phyloP scores from a whole-genome alignment of 2,329 filamentous ascomycete species.

The Davidsoniella australis region DNA sequence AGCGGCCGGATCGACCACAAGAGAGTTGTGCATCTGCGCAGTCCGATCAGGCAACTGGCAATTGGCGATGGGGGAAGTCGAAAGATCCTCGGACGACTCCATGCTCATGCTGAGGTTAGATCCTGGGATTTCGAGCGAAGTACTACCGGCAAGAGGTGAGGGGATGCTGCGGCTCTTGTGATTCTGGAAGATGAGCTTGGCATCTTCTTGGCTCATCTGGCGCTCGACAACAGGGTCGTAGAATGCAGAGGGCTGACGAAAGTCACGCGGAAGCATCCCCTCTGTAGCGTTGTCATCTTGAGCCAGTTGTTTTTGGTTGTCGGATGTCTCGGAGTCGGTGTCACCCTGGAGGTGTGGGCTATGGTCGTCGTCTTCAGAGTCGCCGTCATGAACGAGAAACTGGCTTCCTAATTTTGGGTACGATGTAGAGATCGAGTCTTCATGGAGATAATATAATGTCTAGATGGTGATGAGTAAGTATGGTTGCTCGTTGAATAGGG shows the following conservation, averaged over 20 bases:
- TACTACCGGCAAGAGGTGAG: constrained; percentile 3
- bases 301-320: not conserved
- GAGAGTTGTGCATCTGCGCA: not conserved
- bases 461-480: no score
- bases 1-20: not conserved
- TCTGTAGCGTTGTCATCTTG: constrained; percentile 18
- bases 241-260: constrained; percentile 60
- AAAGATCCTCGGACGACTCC: constrained; percentile 5
- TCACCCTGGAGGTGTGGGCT: constrained; percentile 3
- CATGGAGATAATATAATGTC: not conserved
- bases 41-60: not conserved
- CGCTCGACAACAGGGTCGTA: constrained; percentile 91
- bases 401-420: constrained; percentile 13
- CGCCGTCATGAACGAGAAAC: constrained; percentile 14
- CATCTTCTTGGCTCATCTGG: constrained; percentile 83
- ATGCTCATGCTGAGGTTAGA: constrained; percentile 5
- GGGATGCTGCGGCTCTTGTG: constrained; percentile 10
- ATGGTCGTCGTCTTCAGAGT: constrained; percentile 14
- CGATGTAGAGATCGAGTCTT: constrained; percentile 9
- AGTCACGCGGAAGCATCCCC: constrained; percentile 43
- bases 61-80: constrained; percentile 6
- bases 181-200: constrained; percentile 82
- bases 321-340: constrained; percentile 7
- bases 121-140: constrained; percentile 1
- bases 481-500: no score